Base-by-base conservation (phyloP, 2,329 filamentous ascomycete genomes). In the Coniochaeta sp. region DNA sequence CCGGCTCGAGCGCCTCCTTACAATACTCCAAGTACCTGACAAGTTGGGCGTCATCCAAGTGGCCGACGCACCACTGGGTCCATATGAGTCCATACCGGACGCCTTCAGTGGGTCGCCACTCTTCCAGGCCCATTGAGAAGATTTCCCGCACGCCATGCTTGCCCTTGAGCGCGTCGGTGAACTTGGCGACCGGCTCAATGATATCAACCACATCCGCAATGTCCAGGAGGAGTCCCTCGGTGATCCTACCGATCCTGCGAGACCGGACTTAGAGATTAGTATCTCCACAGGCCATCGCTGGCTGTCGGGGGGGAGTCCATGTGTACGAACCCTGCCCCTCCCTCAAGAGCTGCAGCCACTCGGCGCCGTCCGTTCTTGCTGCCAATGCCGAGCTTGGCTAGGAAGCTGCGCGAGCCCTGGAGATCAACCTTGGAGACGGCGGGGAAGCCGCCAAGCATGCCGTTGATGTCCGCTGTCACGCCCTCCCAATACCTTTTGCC, bases 61-160 rank as follows among this genome's bases (percentile, higher is more conserved):
- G 89, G 26, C 90, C 89, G 8, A 93, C 74, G 72, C 92, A 97
- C 92, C 93, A 96, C 73, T 97, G 93, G 58, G 84, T 88, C 90
- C 91, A 96, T 62, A 97, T 86, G 54, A 96, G 72, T 70, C 93
- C 89, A 73, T 97, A 97, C 56, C 74, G 71, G 9, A 73, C 67
- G 10, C 69, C 76, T 2, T 73, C 66, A 0, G 67, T 74, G 0
- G 81, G 77, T 12, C 66, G 61, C 90, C 90, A 96, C 30, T 82
- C 80, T 72, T 96, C 88, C 1, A 96, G 75, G 0, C 91, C 90
- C 1, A 88, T 74, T 65, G 89, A 91, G 74, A 85, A 88, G 19
- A 96, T 81, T 24, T 80, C 75, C 2, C 82, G 77, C 14, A 86
- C 77, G 1, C 89, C 89, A 4, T 17, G 28, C 47, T 80, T 81